Base-by-base conservation (phyloP, 2,329 filamentous ascomycete species). In the Penicillium brasilianum region DNA sequence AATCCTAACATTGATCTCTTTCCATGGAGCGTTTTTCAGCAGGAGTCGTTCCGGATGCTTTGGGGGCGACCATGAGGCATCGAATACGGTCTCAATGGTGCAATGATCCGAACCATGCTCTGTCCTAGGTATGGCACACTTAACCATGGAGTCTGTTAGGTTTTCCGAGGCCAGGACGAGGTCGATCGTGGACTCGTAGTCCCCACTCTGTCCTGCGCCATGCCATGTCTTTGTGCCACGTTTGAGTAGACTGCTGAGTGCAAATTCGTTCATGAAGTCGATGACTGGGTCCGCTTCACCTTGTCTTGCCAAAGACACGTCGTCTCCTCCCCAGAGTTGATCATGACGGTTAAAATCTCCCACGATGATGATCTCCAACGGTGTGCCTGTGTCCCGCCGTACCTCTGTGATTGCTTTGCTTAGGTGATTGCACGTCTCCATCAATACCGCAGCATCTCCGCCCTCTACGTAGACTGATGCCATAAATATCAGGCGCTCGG, bases 171-270 rank as follows among this genome's bases (percentile, higher is more conserved):
- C 39, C 4, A 43, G 39, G 25, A 28, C 25, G 25, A 28, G 25
- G 25, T 28, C 25, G 25, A 28, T 28, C 25, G 25, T 28, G 25
- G 39, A 43, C 18, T 69, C 58, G 39, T 50, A 67, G 61, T 69
- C 54, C 57, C 61, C 53, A 34, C 20, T 36, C n/a, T 65, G 30
- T 59, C 63, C 63, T 46, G 39, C 70, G 10, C 66, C 60, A 16
- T 75, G 55, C 74, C 64, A 77, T 63, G 67, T 78, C 60, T 77
- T 78, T 25, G 69, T 77, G 0, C 72, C 74, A 59, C 69, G 52
- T 37, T 68, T 74, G 1, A 78, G 72, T 25, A 78, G 59, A 64
- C 74, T 77, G 18, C 57, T 57, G 2, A 79, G 70, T 46, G 50
- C 55, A 60, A 68, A 69, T 37, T 77, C 66, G 60, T 59, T 72